Evolutionary conservation across 352 stramenopile species (phyloP).

Genomic region (Phytopythium vexans): DNA sequence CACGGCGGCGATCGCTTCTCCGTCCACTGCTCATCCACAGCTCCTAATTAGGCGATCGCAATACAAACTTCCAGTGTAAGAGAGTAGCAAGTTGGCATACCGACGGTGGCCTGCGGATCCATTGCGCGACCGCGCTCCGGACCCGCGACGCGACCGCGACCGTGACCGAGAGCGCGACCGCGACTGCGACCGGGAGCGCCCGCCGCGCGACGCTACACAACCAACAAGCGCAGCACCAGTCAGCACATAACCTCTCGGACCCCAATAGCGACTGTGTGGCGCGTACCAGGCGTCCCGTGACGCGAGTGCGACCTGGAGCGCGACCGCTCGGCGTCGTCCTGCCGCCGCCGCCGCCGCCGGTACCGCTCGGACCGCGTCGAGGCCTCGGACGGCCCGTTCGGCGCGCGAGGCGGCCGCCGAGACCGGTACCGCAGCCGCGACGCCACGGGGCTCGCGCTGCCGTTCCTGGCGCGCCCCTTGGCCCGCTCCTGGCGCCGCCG

Average conservation of each 20-base stretch:
- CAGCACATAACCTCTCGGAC: neutral
- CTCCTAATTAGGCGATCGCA: no score
- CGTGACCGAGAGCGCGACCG: constrained; percentile 22
- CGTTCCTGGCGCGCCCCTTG: constrained; percentile 13
- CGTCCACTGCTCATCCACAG: no score
- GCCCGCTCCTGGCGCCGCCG: no score
- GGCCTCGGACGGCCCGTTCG: neutral
- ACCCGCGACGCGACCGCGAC: constrained; percentile 20
- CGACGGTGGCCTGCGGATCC: no score
- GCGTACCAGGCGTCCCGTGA: constrained; percentile 9
- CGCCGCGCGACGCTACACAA: constrained; percentile 2
- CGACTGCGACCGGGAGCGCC: constrained; percentile 6
- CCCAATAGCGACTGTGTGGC: neutral
- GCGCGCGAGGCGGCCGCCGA: constrained; percentile 12
- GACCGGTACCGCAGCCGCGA: constrained; percentile 30
- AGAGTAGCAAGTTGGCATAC: no score
- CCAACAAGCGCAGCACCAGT: neutral
- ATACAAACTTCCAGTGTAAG: no score
- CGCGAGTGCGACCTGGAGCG: constrained; percentile 17
- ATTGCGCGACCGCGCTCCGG: no score
- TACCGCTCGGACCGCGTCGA: constrained; percentile 3
- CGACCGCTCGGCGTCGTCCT: constrained; percentile 2
- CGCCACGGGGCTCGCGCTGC: constrained; percentile 32
- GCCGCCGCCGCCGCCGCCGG: constrained; percentile 12
- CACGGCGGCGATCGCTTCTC: no score